Evolutionary conservation across 768 basidiomycete genomes (phyloP), one percentile per base, ranked within the genome.

Genomic region (Asterophora lycoperdoides): DNA sequence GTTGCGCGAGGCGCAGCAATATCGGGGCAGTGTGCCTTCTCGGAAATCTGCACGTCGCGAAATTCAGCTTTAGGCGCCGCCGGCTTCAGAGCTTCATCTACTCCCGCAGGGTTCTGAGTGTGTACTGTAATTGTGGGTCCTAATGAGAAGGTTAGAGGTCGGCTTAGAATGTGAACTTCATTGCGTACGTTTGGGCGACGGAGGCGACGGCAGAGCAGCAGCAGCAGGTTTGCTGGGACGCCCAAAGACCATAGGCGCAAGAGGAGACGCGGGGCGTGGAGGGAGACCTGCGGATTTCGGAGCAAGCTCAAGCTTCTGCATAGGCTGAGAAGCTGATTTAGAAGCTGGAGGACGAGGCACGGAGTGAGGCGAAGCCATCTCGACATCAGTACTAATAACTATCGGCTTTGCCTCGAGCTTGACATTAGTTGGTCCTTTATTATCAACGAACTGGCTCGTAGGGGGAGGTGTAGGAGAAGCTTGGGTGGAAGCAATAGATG

Each of bases 401-500:
- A 14, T 35, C 23, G 20, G 11, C n/a, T 33, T 41, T 15, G 10
- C 35, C 26, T 33, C 28, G 7, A n/a, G 41, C 11, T 28, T 23
- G 4, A 46, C 17, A 23, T 42, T 44, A 13, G 34, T 14, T 23
- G 23, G 23, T 23, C 23, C 23, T 39, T 50, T 13, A 23, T 14
- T 23, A 15, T 19, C 17, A 29, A 11, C 26, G 7, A n/a, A 17
- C 14, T 35, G 33, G 15, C 30, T 44, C 32, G n/a, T 47, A 40
- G 23, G 58, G 33, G 64, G 63, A 48, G 60, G 64, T 57, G 62
- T 64, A 50, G 72, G 68, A 54, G 78, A 78, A 44, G 61, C 66
- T 35, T 68, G 69, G 20, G 74, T 70, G 45, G 82, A 83, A n/a
- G 75, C 76, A 55, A 76, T 76, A 37, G 79, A 80, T 11, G 81